These are phyloP conservation scores for Arachis stenosperma DNA, from an alignment of 306 rosid species.

Conservation along the genomic window DNA sequence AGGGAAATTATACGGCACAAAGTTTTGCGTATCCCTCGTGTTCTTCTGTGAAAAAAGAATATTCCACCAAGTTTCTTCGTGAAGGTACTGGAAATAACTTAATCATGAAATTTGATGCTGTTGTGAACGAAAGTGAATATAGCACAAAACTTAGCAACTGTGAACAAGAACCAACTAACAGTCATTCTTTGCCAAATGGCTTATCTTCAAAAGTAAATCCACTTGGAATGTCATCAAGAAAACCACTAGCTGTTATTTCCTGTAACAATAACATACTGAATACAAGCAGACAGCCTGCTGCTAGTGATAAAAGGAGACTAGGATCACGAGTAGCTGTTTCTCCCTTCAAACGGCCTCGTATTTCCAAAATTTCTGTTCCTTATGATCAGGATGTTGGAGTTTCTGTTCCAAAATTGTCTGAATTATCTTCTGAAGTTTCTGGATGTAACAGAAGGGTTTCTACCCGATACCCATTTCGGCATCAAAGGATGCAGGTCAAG, in stretches of 20 bases:
- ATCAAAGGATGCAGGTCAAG: conserved; percentile 59
- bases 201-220: conserved; percentile 45
- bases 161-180: conserved; percentile 42
- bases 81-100: conserved; percentile 64
- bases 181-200: conserved; percentile 44
- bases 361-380: conserved; percentile 54
- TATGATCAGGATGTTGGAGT: conserved; percentile 47
- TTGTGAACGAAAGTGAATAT: conserved; percentile 47
- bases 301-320: conserved; percentile 61
- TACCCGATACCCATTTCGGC: conserved; percentile 62
- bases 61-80: conserved; percentile 46
- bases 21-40: conserved; percentile 54
- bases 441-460: conserved; percentile 66
- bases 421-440: conserved; percentile 50
- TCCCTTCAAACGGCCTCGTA: conserved; percentile 87
- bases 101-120: conserved; percentile 68
- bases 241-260: conserved; percentile 69
- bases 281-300: conserved; percentile 40
- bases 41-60: conserved; percentile 44
- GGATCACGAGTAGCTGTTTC: conserved; percentile 57
- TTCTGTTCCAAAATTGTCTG: conserved; percentile 56
- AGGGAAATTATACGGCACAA: conserved; percentile 39
- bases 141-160: conserved; percentile 37
- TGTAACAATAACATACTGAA: conserved; percentile 48
- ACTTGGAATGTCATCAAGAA: conserved; percentile 43